phyloP scores from a whole-genome alignment of 768 basidiomycete species.

The Pleurotus platypus region DNA sequence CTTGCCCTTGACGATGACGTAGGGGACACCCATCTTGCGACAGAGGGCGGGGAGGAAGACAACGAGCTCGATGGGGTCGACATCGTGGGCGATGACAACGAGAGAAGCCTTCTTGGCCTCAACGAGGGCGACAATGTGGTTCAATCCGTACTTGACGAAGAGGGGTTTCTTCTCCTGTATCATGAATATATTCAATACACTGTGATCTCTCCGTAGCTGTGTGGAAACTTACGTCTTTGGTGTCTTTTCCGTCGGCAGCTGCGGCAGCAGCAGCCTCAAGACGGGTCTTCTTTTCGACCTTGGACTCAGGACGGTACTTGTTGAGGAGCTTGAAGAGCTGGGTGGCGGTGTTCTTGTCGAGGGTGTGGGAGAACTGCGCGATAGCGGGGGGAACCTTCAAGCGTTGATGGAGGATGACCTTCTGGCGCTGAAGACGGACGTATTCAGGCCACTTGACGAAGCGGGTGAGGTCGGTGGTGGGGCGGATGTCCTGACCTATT shows the following conservation, averaged over 20 bases:
- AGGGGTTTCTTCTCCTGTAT: constrained; percentile 89
- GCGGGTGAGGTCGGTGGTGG: constrained; percentile 85
- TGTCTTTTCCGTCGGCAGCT: constrained; percentile 75
- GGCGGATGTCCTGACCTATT: constrained; percentile 90
- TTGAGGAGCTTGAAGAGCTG: constrained; percentile 97
- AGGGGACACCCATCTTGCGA: constrained; percentile 99
- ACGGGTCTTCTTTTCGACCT: constrained; percentile 96
- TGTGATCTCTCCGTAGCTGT: background rate
- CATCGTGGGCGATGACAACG: constrained; percentile 95
- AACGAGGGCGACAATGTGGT: constrained; percentile 93
- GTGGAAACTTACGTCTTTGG: constrained; percentile 40
- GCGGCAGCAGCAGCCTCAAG: constrained; percentile 74
- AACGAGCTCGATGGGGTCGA: constrained; percentile 98
- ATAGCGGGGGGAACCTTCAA: constrained; percentile 98
- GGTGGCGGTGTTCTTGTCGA: constrained; percentile 99
- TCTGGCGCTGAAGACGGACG: constrained; percentile 95
- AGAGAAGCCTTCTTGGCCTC: constrained; percentile 98
- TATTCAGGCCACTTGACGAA: constrained; percentile 99
- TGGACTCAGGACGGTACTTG: constrained; percentile 94
- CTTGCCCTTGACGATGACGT: constrained; percentile 98
- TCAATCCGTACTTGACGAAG: constrained; percentile 94
- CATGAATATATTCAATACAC: background rate
- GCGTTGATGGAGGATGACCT: constrained; percentile 96
- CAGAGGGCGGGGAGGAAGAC: constrained; percentile 97
- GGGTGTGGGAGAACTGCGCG: constrained; percentile 93